Base-by-base conservation (phyloP, 164 flowering plant species). In the Macadamia integrifolia region DNA sequence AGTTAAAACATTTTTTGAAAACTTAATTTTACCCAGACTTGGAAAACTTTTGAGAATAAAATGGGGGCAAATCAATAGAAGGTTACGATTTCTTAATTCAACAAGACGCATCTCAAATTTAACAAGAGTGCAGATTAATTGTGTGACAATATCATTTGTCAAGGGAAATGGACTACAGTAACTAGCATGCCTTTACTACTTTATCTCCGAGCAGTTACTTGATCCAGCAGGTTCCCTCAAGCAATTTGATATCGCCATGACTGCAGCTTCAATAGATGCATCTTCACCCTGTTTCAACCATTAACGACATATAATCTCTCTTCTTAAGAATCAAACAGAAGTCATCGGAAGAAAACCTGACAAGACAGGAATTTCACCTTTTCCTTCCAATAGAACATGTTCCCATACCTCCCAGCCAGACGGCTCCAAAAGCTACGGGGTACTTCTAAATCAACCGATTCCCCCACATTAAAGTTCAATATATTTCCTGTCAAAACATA, bases 381-480 rank as follows among this genome's bases (percentile, higher is more conserved):
- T 74, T 92, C 98, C 78, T 88, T 93, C 98, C 98, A 93, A 64
- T 85, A 93, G 67, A 93, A 93, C 57, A 91, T 83, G 74, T 91
- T 93, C n/a, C 98, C 98, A 64, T 93, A 93, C 76, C 84, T 93
- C 60, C 96, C 97, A 0, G 97, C 90, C 73, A 93, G 77, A 35
- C 97, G 95, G 63, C 91, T 91, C 98, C 97, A 93, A 72, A 93
- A 93, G 82, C 93, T 93, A 31, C 93, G 92, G 66, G 98, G 98
- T 60, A 93, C 75, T 75, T 91, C 96, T 42, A 89, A 69, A 84
- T 94, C 97, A 65, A 94, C 84, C 9, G 81, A 67, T 61, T 84
- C 92, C 17, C 98, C 98, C 59, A 94, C 97, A 70, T 94, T 94
- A 80, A 94, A 94, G 58, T 94, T 86, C 67, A 92, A 60, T 68